Evolutionary conservation across 106 monocot species (phyloP).

Genomic region (Alisma plantagoaquatica): DNA sequence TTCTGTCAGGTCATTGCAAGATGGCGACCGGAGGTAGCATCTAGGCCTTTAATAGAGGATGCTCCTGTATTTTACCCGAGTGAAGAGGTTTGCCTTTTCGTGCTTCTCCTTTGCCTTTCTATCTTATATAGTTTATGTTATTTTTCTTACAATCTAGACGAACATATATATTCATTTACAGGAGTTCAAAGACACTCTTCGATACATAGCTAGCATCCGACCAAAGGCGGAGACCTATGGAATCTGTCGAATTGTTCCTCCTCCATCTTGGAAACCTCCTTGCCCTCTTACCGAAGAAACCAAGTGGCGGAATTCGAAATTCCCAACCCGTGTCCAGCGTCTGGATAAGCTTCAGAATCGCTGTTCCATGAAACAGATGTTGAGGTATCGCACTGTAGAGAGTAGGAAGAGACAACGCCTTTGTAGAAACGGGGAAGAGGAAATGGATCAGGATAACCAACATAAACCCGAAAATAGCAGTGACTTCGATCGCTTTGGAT

Average conservation of each 20-base stretch:
- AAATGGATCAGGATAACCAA: no score
- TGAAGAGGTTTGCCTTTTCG: slow-evolving; percentile 45
- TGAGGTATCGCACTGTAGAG: slow-evolving; percentile 17
- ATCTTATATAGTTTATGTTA: no score
- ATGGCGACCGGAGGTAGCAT: slow-evolving; percentile 50
- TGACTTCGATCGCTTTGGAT: slow-evolving; percentile 63
- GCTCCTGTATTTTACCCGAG: slow-evolving; percentile 79
- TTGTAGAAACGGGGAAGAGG: no score
- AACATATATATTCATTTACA: slow-evolving; percentile 16
- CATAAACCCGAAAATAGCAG: no score
- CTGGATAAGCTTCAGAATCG: slow-evolving; percentile 92
- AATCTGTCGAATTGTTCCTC: slow-evolving; percentile 89
- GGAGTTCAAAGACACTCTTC: slow-evolving; percentile 86
- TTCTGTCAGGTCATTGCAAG: slow-evolving; percentile 42
- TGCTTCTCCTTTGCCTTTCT: no score
- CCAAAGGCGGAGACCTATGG: slow-evolving; percentile 72
- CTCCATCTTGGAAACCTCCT: slow-evolving; percentile 73
- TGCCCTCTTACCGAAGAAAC: slow-evolving; percentile 72
- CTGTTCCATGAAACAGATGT: slow-evolving; percentile 25
- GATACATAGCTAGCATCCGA: slow-evolving; percentile 68
- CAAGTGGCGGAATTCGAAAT: slow-evolving; percentile 57
- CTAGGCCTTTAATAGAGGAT: slow-evolving; percentile 57
- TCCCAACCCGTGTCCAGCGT: slow-evolving; percentile 61
- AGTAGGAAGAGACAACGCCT: slow-evolving; percentile 53
- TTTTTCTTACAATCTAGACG: no score